These are phyloP conservation scores for Yamadazyma epiphylla DNA, from an alignment of 1,139 yeast genomes.

Conservation along the genomic window DNA sequence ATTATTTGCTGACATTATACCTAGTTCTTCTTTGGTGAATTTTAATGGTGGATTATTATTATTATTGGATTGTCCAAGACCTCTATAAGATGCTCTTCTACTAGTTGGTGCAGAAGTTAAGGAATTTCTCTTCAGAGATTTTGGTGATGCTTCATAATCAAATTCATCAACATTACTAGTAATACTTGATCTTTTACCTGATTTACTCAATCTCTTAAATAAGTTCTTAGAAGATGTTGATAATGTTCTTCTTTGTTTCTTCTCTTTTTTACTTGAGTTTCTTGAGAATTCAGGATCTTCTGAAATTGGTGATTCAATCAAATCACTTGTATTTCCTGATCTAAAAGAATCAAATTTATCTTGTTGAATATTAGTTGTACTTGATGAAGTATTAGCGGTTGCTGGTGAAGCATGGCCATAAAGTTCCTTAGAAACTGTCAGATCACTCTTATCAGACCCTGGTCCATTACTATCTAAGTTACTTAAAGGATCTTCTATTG, in stretches of 20 bases:
- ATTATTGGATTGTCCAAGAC: slow-evolving; percentile 1
- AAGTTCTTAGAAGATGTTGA: slow-evolving; percentile 27
- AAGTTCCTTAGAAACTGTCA: slow-evolving; percentile 11
- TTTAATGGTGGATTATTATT: slow-evolving; percentile 10
- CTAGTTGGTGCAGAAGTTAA: slow-evolving; percentile 10
- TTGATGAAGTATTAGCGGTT: slow-evolving; percentile 21
- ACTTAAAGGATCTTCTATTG: slow-evolving; percentile 1
- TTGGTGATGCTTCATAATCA: slow-evolving; percentile 10
- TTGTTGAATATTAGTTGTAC: slow-evolving; percentile 9
- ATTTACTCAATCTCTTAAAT: slow-evolving; percentile 32
- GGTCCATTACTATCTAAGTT: neutral
- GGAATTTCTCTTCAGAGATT: slow-evolving; percentile 14
- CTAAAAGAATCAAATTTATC: neutral
- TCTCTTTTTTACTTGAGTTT: slow-evolving; percentile 12
- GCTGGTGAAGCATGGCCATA: slow-evolving; percentile 17
- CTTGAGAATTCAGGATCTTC: slow-evolving; percentile 3
- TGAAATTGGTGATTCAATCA: slow-evolving; percentile 4
- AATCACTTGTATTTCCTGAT: neutral
- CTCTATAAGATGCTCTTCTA: slow-evolving; percentile 7
- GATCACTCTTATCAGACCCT: slow-evolving; percentile 15
- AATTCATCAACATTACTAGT: slow-evolving; percentile 12
- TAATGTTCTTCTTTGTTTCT: slow-evolving; percentile 16
- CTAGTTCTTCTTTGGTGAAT: slow-evolving; percentile 58
- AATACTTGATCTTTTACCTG: slow-evolving; percentile 15
- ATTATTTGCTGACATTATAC: slow-evolving; percentile 56